A percentile compares a stretch with the other conserved stretches of the same genome.
phyloP scores from a whole-genome alignment of 1,284 basidiomycete species.

The Dichomitus squalens region DNA sequence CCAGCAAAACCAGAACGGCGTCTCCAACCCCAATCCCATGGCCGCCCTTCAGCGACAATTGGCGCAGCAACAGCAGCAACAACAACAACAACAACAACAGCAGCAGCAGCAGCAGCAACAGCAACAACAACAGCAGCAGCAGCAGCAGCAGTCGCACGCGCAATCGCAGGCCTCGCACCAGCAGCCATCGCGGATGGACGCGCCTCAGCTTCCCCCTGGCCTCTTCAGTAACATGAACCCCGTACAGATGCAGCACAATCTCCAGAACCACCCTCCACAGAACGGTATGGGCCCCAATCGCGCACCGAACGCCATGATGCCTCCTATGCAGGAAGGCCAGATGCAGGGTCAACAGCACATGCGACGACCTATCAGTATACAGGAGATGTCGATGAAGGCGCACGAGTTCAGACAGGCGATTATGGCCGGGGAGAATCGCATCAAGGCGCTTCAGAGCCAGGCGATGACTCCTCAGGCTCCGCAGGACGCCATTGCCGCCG shows the following conservation, averaged over 20 bases:
- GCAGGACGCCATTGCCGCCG: background rate
- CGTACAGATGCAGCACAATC: background rate
- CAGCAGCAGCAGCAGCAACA: slow-evolving; percentile 17
- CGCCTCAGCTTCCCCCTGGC: slow-evolving; percentile 10
- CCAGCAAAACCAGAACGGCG: slow-evolving; percentile 28
- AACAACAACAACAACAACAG: slow-evolving; percentile 21
- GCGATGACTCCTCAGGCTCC: background rate
- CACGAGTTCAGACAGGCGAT: slow-evolving; percentile 3
- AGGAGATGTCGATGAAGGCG: slow-evolving; percentile 13
- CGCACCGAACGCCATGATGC: slow-evolving; percentile 10
- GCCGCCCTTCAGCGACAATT: slow-evolving; percentile 21
- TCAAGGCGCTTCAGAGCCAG: slow-evolving; percentile 10
- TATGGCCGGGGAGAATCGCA: slow-evolving; percentile 6
- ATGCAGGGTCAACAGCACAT: slow-evolving; percentile 7
- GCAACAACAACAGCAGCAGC: slow-evolving; percentile 17
- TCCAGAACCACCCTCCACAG: slow-evolving; percentile 9
- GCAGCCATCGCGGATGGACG: slow-evolving; percentile 14
- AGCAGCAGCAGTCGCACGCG: slow-evolving; percentile 18
- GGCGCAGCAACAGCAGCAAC: slow-evolving; percentile 22
- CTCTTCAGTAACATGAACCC: slow-evolving; percentile 14
- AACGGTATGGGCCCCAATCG: slow-evolving; percentile 4
- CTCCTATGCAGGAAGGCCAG: slow-evolving; percentile 14
- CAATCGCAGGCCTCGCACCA: slow-evolving; percentile 17
- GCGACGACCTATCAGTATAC: slow-evolving; percentile 1
- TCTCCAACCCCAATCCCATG: slow-evolving; percentile 5